Evolutionary conservation across 2,329 filamentous ascomycete genomes (phyloP).

Genomic region (Pseudopyrenochaeta lycopersici): DNA sequence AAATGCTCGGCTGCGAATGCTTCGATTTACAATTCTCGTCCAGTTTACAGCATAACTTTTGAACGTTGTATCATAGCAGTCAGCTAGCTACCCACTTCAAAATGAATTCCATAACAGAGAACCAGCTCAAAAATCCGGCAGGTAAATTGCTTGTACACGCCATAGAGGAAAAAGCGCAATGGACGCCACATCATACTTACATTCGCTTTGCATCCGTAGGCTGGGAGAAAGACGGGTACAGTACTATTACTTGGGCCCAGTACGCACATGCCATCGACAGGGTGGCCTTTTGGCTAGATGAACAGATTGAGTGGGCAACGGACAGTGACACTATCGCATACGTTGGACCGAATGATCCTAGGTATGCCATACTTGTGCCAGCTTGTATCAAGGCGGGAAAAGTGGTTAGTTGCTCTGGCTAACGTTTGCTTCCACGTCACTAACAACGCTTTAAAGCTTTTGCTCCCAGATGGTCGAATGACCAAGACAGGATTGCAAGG

Average conservation of each 20-base stretch:
- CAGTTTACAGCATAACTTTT: background rate
- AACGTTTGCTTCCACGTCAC: background rate
- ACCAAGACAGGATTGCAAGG: conserved; percentile 13
- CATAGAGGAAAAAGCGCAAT: conserved; percentile 27
- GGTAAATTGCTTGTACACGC: conserved; percentile 12
- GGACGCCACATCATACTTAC: conserved; percentile 15
- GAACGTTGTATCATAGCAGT: background rate
- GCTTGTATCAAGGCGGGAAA: conserved; percentile 21
- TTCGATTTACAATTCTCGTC: background rate
- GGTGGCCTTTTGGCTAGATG: conserved; percentile 25
- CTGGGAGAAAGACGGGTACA: conserved; percentile 23
- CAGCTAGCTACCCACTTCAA: background rate
- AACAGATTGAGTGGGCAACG: conserved; percentile 15
- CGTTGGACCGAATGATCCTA: conserved; percentile 19
- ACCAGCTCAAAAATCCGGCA: background rate
- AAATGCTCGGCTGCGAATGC: background rate
- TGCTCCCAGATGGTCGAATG: conserved; percentile 20
- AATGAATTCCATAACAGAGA: background rate
- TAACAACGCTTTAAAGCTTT: conserved; percentile 6
- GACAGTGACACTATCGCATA: conserved; percentile 21
- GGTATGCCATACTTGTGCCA: conserved; percentile 20
- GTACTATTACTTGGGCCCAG: conserved; percentile 19
- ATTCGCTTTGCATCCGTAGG: conserved; percentile 19
- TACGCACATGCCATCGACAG: conserved; percentile 21
- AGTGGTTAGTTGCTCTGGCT: conserved; percentile 2